These are phyloP conservation scores for Senna tora DNA, from an alignment of 306 rosid species.

Conservation along the genomic window DNA sequence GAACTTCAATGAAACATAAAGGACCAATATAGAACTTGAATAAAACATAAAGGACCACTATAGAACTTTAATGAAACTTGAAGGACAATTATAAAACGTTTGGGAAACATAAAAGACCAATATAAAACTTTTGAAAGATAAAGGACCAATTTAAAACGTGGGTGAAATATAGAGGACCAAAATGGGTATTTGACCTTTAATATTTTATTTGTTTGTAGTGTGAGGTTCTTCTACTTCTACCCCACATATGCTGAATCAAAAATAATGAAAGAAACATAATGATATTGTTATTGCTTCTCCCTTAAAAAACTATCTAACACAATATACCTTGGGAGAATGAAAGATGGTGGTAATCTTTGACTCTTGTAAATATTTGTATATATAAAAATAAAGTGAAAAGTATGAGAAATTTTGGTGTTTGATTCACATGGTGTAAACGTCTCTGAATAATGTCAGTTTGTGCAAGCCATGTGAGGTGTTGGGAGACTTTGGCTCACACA, in stretches of 20 bases:
- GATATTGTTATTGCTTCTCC: neutral
- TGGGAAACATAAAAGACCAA: too few relatives aligned
- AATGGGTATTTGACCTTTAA: too few relatives aligned
- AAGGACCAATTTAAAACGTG: too few relatives aligned
- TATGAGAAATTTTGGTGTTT: constrained; percentile 20
- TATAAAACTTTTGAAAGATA: too few relatives aligned
- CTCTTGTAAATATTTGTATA: constrained; percentile 42
- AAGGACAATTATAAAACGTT: too few relatives aligned
- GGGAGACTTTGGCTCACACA: constrained; percentile 40
- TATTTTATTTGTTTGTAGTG: too few relatives aligned
- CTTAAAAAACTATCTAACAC: neutral
- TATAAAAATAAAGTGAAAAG: neutral
- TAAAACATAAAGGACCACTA: too few relatives aligned
- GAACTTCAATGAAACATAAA: too few relatives aligned
- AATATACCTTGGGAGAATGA: neutral
- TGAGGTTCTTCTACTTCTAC: too few relatives aligned
- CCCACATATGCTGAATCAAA: neutral
- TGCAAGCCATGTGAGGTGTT: constrained; percentile 70
- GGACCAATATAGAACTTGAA: too few relatives aligned
- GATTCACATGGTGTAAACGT: constrained; percentile 41
- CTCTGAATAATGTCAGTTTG: constrained; percentile 47
- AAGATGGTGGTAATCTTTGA: constrained; percentile 35
- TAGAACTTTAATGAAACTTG: too few relatives aligned
- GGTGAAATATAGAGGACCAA: too few relatives aligned
- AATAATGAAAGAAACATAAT: neutral